A percentile compares a stretch with the other conserved stretches of the same genome.
phyloP scores from a whole-genome alignment of 129 eudicot genomes.

The Logfia minima region DNA sequence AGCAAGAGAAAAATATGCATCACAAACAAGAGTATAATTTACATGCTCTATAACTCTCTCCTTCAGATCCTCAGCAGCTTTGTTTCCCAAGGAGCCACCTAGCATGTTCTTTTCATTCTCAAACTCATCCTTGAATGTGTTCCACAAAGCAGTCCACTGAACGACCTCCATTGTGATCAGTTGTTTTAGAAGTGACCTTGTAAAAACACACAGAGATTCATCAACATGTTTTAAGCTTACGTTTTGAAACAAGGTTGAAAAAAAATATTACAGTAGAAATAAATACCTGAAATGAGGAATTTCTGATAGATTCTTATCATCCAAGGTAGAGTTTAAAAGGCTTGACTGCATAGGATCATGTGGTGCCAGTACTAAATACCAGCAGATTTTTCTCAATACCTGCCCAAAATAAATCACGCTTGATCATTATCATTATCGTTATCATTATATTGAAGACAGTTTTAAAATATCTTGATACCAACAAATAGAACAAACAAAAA shows the following conservation, averaged over 20 bases:
- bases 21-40: constrained; percentile 26
- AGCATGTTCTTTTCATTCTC: constrained; percentile 79
- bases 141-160: constrained; percentile 88
- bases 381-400: constrained; percentile 89
- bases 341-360: constrained; percentile 98
- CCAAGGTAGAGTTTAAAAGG: constrained; percentile 85
- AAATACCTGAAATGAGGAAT: constrained; percentile 76
- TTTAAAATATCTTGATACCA: not conserved
- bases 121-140: constrained; percentile 70
- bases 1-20: not conserved
- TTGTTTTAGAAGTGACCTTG: constrained; percentile 69
- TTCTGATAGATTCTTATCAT: constrained; percentile 85
- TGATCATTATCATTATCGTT: not conserved
- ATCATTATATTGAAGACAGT: not conserved
- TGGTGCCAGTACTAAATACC: constrained; percentile 86
- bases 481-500: not conserved
- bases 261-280: not conserved
- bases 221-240: not conserved
- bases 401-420: constrained; percentile 15
- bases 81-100: constrained; percentile 87
- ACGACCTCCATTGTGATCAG: constrained; percentile 87
- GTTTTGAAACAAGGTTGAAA: not conserved
- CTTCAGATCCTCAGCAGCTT: constrained; percentile 80
- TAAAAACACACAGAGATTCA: not conserved
- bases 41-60: constrained; percentile 95